These are phyloP conservation scores for Orychophragmus violaceus DNA, from an alignment of 345 rosid genomes.

Conservation along the genomic window DNA sequence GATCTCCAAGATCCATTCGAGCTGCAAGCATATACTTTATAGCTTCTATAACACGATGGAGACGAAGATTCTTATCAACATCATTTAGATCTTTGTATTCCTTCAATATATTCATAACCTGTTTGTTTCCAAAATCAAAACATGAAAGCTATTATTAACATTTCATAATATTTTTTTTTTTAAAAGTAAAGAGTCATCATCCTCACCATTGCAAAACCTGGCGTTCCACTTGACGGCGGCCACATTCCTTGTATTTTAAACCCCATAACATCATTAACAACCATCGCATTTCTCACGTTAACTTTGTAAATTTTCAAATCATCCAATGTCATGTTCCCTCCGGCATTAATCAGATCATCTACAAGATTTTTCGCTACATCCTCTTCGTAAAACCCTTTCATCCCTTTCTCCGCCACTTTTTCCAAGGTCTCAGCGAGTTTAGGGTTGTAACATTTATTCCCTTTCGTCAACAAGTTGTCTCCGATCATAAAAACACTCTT, in stretches of 20 bases:
- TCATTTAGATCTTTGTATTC: slow-evolving; percentile 41
- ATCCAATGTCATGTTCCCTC: slow-evolving; percentile 73
- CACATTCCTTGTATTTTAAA: slow-evolving; percentile 67
- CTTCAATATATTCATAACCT: slow-evolving; percentile 60
- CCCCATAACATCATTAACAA: slow-evolving; percentile 45
- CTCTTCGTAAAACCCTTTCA: slow-evolving; percentile 52
- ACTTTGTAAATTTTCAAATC: slow-evolving; percentile 62
- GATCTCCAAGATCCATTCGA: slow-evolving; percentile 81
- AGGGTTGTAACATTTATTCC: slow-evolving; percentile 51
- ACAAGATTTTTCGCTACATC: slow-evolving; percentile 54
- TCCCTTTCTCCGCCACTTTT: slow-evolving; percentile 56
- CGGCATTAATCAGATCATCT: slow-evolving; percentile 48
- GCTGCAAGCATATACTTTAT: slow-evolving; percentile 73
- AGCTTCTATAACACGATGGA: slow-evolving; percentile 74
- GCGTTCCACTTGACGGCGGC: slow-evolving; percentile 76
- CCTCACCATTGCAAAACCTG: slow-evolving; percentile 60
- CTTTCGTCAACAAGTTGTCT: slow-evolving; percentile 45
- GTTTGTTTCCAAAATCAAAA: not conserved
- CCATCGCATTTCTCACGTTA: slow-evolving; percentile 45
- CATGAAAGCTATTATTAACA: slow-evolving; percentile 12
- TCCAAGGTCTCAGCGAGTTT: slow-evolving; percentile 51
- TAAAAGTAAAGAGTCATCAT: not conserved
- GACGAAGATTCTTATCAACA: slow-evolving; percentile 38
- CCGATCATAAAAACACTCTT: slow-evolving; percentile 50
- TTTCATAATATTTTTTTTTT: not conserved